These are phyloP conservation scores for Protomyces macrosporus DNA, from an alignment of 1,139 yeast species.

Conservation along the genomic window DNA sequence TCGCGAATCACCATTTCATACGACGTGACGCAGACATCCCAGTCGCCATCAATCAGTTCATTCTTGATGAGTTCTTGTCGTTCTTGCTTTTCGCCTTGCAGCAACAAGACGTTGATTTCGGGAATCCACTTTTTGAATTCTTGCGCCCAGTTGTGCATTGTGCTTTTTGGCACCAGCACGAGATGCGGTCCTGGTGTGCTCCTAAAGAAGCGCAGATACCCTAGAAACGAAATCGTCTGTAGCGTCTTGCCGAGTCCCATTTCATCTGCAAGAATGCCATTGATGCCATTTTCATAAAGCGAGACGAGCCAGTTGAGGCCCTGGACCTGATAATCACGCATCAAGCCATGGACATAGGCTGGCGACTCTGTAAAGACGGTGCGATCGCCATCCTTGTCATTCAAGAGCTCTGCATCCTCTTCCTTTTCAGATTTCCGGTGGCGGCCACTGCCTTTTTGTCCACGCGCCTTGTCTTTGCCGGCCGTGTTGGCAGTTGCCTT, in stretches of 20 bases:
- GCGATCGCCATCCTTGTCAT: constrained; percentile 49
- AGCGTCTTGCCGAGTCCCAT: constrained; percentile 99
- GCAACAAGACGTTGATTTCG: constrained; percentile 76
- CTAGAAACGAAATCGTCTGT: constrained; percentile 88
- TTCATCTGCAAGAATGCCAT: constrained; percentile 96
- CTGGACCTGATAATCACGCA: constrained; percentile 91
- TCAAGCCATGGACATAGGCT: constrained; percentile 63
- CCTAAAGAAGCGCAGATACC: constrained; percentile 72
- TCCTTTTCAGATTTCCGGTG: constrained; percentile 51
- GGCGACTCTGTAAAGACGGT: constrained; percentile 79
- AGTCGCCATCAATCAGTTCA: constrained; percentile 61
- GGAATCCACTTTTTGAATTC: constrained; percentile 95
- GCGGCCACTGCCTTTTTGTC: constrained; percentile 35
- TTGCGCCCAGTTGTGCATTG: constrained; percentile 91
- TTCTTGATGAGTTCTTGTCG: constrained; percentile 58
- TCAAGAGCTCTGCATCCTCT: constrained; percentile 84
- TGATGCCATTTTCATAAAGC: constrained; percentile 94
- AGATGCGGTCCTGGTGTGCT: constrained; percentile 86
- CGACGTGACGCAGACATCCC: constrained; percentile 84
- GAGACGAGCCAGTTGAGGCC: constrained; percentile 97
- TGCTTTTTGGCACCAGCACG: constrained; percentile 89
- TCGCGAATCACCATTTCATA: constrained; percentile 91
- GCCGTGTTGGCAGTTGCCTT: constrained; percentile 48
- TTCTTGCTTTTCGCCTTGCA: constrained; percentile 82
- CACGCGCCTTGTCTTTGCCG: constrained; percentile 31